Evolutionary conservation across 139 green algal genomes (phyloP).

Genomic region (Mesotaenium endlicherianum): DNA sequence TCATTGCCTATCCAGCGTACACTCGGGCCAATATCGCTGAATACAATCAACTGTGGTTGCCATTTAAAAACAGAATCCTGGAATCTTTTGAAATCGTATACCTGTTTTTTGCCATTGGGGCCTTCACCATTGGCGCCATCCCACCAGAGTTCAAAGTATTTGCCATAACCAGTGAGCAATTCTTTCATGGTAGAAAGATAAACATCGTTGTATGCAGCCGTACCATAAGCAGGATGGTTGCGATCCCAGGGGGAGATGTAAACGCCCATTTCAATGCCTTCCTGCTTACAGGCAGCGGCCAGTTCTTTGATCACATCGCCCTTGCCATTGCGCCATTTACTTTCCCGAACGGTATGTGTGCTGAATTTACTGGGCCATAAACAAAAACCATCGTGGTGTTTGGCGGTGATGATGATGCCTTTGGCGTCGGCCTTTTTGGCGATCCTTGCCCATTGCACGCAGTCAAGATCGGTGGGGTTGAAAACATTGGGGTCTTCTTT

Average conservation of each 20-base stretch:
- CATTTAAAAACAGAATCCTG: too few species aligned
- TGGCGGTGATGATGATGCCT: conserved; percentile 8
- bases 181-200: not conserved
- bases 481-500: too few species aligned
- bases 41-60: too few species aligned
- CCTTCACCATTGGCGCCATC: conserved; percentile 23
- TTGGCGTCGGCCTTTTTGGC: too few species aligned
- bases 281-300: not conserved
- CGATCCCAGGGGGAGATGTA: conserved; percentile 14
- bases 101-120: too few species aligned
- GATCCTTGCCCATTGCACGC: too few species aligned
- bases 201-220: not conserved
- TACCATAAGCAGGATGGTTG: not conserved
- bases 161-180: conserved; percentile 8
- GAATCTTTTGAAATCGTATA: too few species aligned
- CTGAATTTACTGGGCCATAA: not conserved
- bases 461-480: too few species aligned
- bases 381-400: conserved; percentile 31
- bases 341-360: not conserved
- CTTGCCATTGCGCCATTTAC: not conserved
- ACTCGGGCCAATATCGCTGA: conserved; percentile 1
- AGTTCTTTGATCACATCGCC: conserved; percentile 14
- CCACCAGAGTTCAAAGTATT: not conserved
- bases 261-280: not conserved
- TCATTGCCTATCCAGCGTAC: conserved; percentile 27